phyloP scores from a whole-genome alignment of 2,329 filamentous ascomycete species.

The Diaporthe australafricana region DNA sequence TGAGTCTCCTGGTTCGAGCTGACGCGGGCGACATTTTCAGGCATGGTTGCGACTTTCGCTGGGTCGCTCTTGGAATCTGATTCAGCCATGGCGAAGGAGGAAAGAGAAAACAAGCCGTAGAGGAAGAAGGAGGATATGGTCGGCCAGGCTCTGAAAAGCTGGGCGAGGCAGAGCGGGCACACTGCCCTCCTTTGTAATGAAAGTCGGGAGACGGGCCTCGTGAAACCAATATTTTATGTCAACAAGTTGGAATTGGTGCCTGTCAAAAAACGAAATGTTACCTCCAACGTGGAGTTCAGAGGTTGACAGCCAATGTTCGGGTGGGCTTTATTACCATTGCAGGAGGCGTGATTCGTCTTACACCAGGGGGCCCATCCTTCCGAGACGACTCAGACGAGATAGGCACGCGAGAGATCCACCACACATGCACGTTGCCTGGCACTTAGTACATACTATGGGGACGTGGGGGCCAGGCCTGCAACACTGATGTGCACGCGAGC shows the following conservation, averaged over 20 bases:
- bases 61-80: conserved; percentile 9
- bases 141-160: not conserved
- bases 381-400: conserved; percentile 27
- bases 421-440: conserved; percentile 2
- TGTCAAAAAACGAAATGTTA: not conserved
- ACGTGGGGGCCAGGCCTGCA: not conserved
- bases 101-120: not conserved
- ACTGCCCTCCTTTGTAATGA: conserved; percentile 11
- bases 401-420: conserved; percentile 5
- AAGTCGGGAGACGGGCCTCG: not conserved
- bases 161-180: not conserved
- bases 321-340: conserved; percentile 23
- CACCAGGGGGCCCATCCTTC: conserved; percentile 2
- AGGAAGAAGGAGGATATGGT: not conserved
- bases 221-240: not conserved
- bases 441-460: not conserved
- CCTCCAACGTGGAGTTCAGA: not conserved
- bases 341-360: conserved; percentile 27
- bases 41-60: conserved; percentile 24
- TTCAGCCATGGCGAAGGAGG: conserved; percentile 3
- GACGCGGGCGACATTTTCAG: conserved; percentile 22
- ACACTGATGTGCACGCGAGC: not conserved
- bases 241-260: not conserved
- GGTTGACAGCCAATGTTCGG: not conserved
- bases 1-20: conserved; percentile 33